These are phyloP conservation scores for Cutaneotrichosporon daszewskae DNA, from an alignment of 1,284 basidiomycete genomes.

Conservation along the genomic window DNA sequence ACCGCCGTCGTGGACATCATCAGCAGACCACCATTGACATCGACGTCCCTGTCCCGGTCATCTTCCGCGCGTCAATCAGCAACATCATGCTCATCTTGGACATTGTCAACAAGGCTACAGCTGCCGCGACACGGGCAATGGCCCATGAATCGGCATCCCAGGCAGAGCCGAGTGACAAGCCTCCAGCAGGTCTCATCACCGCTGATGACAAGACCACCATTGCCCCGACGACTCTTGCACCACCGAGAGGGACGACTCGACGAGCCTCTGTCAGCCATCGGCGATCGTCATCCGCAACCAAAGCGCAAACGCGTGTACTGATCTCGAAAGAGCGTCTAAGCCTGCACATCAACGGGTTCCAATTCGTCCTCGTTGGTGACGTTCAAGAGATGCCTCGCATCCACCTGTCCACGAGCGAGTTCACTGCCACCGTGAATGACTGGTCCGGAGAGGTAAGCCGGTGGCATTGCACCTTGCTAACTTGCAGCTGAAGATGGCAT, in stretches of 20 bases:
- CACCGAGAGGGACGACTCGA: constrained; percentile 13
- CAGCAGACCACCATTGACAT: constrained; percentile 82
- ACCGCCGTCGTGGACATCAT: constrained; percentile 63
- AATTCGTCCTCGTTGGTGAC: constrained; percentile 90
- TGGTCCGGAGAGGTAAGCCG: constrained; percentile 81
- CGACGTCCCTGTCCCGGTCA: constrained; percentile 67
- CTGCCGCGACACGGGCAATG: constrained; percentile 50
- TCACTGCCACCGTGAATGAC: constrained; percentile 76
- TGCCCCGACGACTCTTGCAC: constrained; percentile 19
- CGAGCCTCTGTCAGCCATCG: constrained; percentile 50
- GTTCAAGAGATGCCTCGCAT: constrained; percentile 91
- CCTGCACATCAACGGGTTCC: constrained; percentile 80
- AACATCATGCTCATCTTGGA: constrained; percentile 86
- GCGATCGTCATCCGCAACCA: constrained; percentile 34
- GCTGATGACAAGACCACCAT: constrained; percentile 3
- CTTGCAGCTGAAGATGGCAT: constrained; percentile 68
- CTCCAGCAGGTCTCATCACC: too few relatives aligned
- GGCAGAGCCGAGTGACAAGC: not conserved
- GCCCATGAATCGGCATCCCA: constrained; percentile 12
- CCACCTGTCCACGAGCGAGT: constrained; percentile 79
- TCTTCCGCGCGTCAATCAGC: constrained; percentile 86
- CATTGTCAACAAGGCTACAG: constrained; percentile 82
- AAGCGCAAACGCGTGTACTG: constrained; percentile 52
- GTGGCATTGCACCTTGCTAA: constrained; percentile 3
- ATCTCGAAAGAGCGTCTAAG: constrained; percentile 80